A percentile compares a stretch with the other conserved stretches of the same genome.
Evolutionary conservation across 2,329 filamentous ascomycete species (phyloP).

Genomic region (Phaeosphaeriaceae sp.): DNA sequence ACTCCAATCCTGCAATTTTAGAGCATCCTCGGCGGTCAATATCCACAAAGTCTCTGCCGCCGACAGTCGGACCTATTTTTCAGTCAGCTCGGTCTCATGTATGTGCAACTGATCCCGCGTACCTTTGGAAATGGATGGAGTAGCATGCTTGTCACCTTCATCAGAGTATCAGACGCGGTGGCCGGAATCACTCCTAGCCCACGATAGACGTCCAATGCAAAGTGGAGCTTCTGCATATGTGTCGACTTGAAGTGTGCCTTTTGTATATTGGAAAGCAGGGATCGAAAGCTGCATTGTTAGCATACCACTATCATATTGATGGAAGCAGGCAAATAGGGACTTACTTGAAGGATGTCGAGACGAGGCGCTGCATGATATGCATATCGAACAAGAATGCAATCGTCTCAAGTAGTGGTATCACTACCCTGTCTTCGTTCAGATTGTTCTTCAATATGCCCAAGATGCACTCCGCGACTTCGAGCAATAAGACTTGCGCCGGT

Average conservation of each 20-base stretch:
- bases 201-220: constrained; percentile 80
- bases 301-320: background rate
- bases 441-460: constrained; percentile 37
- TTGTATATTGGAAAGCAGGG: constrained; percentile 73
- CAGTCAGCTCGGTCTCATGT: constrained; percentile 3
- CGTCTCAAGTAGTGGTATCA: constrained; percentile 79
- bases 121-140: constrained; percentile 84
- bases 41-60: constrained; percentile 53
- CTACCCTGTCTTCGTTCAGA: constrained; percentile 68
- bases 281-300: constrained; percentile 54
- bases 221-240: constrained; percentile 81
- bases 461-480: constrained; percentile 34
- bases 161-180: constrained; percentile 64
- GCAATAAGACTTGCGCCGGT: constrained; percentile 25
- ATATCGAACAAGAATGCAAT: constrained; percentile 71
- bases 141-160: constrained; percentile 75
- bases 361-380: constrained; percentile 51
- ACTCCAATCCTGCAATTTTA: constrained; percentile 48
- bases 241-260: constrained; percentile 83
- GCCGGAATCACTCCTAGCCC: constrained; percentile 66
- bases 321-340: constrained; percentile 15
- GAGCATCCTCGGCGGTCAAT: constrained; percentile 41
- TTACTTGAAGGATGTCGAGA: constrained; percentile 61
- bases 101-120: background rate
- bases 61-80: constrained; percentile 37